These are phyloP conservation scores for Pseudogymnoascus sp. DNA, from an alignment of 2,329 filamentous ascomycete genomes.

Conservation along the genomic window DNA sequence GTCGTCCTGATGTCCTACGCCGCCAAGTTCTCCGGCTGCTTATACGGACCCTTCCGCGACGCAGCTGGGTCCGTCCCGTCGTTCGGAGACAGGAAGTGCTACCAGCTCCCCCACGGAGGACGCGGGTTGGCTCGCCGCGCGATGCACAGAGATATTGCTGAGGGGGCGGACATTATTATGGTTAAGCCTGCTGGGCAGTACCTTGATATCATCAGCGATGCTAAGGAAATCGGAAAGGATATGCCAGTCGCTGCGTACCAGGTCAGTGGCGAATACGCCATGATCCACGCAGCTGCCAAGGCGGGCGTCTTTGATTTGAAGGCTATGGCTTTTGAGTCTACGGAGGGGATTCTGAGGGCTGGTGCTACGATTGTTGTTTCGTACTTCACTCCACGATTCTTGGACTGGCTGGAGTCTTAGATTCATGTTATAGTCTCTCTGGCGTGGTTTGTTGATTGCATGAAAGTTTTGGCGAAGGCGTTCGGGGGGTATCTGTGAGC, in stretches of 20 bases:
- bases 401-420: slow-evolving; percentile 56
- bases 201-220: slow-evolving; percentile 94
- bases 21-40: slow-evolving; percentile 92
- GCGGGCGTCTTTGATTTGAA: slow-evolving; percentile 95
- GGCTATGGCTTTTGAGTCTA: slow-evolving; percentile 89
- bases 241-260: slow-evolving; percentile 94
- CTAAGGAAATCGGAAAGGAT: slow-evolving; percentile 87
- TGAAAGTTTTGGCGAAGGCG: not conserved
- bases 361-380: slow-evolving; percentile 88
- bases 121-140: slow-evolving; percentile 86
- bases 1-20: slow-evolving; percentile 95
- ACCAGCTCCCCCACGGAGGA: slow-evolving; percentile 89
- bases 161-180: slow-evolving; percentile 98
- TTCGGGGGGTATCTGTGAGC: not conserved
- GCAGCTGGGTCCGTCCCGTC: slow-evolving; percentile 84
- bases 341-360: slow-evolving; percentile 84
- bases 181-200: slow-evolving; percentile 96
- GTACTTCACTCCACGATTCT: slow-evolving; percentile 83
- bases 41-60: slow-evolving; percentile 96
- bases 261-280: slow-evolving; percentile 92
- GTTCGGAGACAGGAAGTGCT: slow-evolving; percentile 93
- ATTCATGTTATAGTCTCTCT: not conserved
- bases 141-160: slow-evolving; percentile 79
- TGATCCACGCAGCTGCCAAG: slow-evolving; percentile 94
- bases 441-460: not conserved